phyloP scores from a whole-genome alignment of 331 rosid genomes.

The Quercus tomentella region DNA sequence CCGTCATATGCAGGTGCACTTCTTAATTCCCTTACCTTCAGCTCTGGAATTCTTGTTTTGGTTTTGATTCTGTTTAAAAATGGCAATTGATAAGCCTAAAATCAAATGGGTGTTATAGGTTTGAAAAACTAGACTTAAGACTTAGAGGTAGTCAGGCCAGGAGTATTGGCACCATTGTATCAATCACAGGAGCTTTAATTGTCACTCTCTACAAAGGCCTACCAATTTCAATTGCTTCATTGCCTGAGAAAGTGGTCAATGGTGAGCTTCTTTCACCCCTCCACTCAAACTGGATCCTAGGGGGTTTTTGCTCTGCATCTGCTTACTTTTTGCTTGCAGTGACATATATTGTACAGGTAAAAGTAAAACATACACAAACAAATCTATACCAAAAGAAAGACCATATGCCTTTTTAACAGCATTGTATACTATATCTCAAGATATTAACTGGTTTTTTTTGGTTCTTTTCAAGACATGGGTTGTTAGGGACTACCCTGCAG shows the following conservation, averaged over 20 bases:
- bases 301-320: constrained; percentile 24
- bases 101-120: constrained; percentile 14
- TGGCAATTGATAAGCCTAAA: neutral
- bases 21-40: neutral
- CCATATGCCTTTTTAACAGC: too few relatives aligned
- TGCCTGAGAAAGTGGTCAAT: neutral
- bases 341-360: constrained; percentile 16
- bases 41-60: neutral
- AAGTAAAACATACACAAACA: neutral
- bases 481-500: constrained; percentile 33
- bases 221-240: neutral
- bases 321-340: constrained; percentile 6
- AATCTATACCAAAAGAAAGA: too few relatives aligned
- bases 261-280: neutral
- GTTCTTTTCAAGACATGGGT: constrained; percentile 23
- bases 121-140: constrained; percentile 33
- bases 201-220: constrained; percentile 32
- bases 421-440: too few relatives aligned
- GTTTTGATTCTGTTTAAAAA: neutral
- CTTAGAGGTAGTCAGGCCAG: constrained; percentile 28
- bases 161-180: constrained; percentile 27
- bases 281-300: constrained; percentile 29
- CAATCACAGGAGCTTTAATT: constrained; percentile 32
- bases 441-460: neutral
- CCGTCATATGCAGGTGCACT: neutral